phyloP scores from a whole-genome alignment of 129 eudicot species.

The Sambucus nigra region DNA sequence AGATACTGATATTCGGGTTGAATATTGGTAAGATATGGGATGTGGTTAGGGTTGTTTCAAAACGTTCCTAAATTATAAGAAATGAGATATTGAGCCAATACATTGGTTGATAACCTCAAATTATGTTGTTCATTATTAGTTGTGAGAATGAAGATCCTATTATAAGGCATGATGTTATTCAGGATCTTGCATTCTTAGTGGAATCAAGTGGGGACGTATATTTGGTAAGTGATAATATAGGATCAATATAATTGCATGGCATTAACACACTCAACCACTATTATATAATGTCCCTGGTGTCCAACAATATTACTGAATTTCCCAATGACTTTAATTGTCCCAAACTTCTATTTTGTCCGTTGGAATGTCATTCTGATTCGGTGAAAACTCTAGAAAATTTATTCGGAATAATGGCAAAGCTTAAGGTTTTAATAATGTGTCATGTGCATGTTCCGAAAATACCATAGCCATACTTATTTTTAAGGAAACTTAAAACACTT shows the following conservation, averaged over 20 bases:
- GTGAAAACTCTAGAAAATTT: slow-evolving; percentile 17
- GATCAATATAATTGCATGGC: slow-evolving; percentile 13
- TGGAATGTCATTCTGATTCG: slow-evolving; percentile 16
- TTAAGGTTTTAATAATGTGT: slow-evolving; percentile 33
- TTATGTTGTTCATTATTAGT: slow-evolving; percentile 31
- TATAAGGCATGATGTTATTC: slow-evolving; percentile 45
- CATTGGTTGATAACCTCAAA: slow-evolving; percentile 26
- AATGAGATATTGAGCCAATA: slow-evolving; percentile 28
- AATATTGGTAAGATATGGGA: slow-evolving; percentile 41
- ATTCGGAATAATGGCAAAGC: slow-evolving; percentile 31
- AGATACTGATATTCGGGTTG: slow-evolving; percentile 30
- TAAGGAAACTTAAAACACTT: slow-evolving; percentile 25
- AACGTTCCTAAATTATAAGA: slow-evolving; percentile 30
- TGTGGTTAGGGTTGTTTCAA: slow-evolving; percentile 31
- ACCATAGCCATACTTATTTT: slow-evolving; percentile 19
- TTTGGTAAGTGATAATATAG: slow-evolving; percentile 17
- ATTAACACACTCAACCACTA: slow-evolving; percentile 14
- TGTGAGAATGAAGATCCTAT: slow-evolving; percentile 25
- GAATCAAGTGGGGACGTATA: slow-evolving; percentile 25
- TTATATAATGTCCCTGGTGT: slow-evolving; percentile 27
- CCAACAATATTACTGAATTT: slow-evolving; percentile 20
- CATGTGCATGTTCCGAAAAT: slow-evolving; percentile 11
- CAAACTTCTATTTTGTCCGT: slow-evolving; percentile 30
- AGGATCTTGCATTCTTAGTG: slow-evolving; percentile 34
- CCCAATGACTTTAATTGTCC: slow-evolving; percentile 24